Evolutionary conservation across 1,284 basidiomycete species (phyloP).

Genomic region (Cryptococcus deneoformans): DNA sequence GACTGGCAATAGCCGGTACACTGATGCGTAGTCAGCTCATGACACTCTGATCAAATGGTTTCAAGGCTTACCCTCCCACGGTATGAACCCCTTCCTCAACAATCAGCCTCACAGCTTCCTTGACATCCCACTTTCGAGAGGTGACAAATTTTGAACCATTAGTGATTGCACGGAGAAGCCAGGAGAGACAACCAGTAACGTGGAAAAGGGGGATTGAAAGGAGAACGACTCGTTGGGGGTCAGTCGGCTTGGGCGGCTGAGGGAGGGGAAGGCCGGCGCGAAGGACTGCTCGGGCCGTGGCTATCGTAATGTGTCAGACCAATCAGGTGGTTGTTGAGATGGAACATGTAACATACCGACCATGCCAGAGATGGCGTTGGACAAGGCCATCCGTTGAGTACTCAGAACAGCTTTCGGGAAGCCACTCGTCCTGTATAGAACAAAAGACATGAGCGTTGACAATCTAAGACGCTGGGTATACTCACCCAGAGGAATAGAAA

Average conservation of each 20-base stretch:
- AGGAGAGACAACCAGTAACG: constrained; percentile 43
- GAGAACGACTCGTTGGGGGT: constrained; percentile 29
- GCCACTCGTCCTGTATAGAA: constrained; percentile 28
- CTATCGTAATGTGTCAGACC: constrained; percentile 6
- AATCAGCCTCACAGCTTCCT: constrained; percentile 32
- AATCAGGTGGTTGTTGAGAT: not conserved
- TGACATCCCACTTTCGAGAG: constrained; percentile 33
- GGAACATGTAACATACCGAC: not conserved
- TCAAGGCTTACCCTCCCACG: constrained; percentile 38
- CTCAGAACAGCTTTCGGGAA: constrained; percentile 41
- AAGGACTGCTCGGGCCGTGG: constrained; percentile 31
- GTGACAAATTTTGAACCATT: constrained; percentile 38
- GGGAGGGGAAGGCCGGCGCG: constrained; percentile 34
- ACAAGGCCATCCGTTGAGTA: constrained; percentile 38
- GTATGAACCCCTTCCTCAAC: constrained; percentile 28
- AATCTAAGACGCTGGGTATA: no score
- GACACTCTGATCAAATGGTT: not conserved
- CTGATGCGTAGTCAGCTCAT: constrained; percentile 14
- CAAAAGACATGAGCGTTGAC: not conserved
- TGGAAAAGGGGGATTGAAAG: constrained; percentile 45
- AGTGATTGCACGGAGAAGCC: constrained; percentile 38
- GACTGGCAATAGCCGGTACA: constrained; percentile 38
- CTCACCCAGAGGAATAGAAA: constrained; percentile 44
- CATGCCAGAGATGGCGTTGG: constrained; percentile 28
- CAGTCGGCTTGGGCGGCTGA: constrained; percentile 18